Base-by-base conservation (phyloP, 129 eudicot species). In the Escallonia herrerae region DNA sequence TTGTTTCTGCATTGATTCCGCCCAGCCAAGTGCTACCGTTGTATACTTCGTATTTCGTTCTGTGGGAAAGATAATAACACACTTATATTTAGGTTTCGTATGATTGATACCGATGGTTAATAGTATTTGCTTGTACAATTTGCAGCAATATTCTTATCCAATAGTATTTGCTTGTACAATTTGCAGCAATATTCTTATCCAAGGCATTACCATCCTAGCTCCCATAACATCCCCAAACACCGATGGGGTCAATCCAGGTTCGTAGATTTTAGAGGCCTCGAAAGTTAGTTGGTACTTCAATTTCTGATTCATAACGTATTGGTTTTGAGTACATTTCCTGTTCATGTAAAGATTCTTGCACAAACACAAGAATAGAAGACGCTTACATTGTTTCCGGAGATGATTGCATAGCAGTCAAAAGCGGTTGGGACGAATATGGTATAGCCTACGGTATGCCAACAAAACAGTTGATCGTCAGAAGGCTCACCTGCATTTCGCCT, bases 361-460 rank as follows among this genome's bases (percentile, higher is more conserved):
- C 96, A 64, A 80, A 80, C 77, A 85, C 87, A 22, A 75, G 83
- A 74, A 82, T 89, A 33, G 90, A 83, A 64, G 94, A 89, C 74
- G 61, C 64, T 8, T 82, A 85, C 68, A 85, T 85, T 2, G 78
- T 82, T 62, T 85, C 96, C 4, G 96, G 96, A 53, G 82, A 87
- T 14, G 91, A 84, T 49, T 84, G 88, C 56, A 60, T 87, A 4
- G 95, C 94, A 15, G 90, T 89, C 58, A 89, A 89, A 66, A 89
- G 96, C 44, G 96, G 96, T 58, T 89, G 96, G 96, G 95, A 84
- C 57, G 94, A 89, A 62, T 85, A 89, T 22, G 96, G 94, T 8
- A 89, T 89, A 59, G 67, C 77, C 33, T 85, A 73, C 37, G 83
- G 77, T 2, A 81, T 80, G 94, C 94, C 96, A 3, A 89, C 96